Evolutionary conservation across 2,329 filamentous ascomycete genomes (phyloP), one percentile per base, ranked within the genome.

Genomic region (Paracoccidioides brasiliensis): DNA sequence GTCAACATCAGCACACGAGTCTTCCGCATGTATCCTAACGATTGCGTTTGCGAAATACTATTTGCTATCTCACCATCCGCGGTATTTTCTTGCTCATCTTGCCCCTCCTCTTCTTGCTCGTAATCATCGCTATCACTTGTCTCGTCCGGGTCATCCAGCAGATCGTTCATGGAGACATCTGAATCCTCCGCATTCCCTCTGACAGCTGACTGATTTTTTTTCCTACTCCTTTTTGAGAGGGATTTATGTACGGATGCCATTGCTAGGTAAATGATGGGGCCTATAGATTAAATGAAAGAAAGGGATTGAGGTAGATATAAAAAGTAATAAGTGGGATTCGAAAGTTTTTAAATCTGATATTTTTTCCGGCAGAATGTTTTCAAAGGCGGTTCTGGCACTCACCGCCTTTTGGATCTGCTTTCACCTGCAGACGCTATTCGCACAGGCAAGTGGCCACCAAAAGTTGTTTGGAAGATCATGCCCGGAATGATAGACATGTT

Each of bases 1-100:
- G 88, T 93, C 64, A 98, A 78, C 66, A 97, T 90, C 61, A 98
- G 77, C 53, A 97, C 87, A 65, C 90, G 73, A 63, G 73, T 73
- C 59, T 75, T 74, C 33, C 73, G 70, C 68, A 73, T 70, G 52
- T 49, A 60, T 45, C 61, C 56, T 7, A 55, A 45, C 4, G 63
- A 56, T 15, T 60, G 38, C 15, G 54, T 12, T n/a, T 54, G 51
- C 50, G 52, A 45, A 28, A 22, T 22, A 22, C 2, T 22, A 22
- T 32, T 67, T 57, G 64, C 58, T 35, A 58, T 53, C 38, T n/a
- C 22, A 15, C 42, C 43, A 46, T 37, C 32, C 40, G 33, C 38
- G 37, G 37, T 4, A 22, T 30, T n/a, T 5, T 43, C 33, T 22
- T 56, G 35, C 44, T 69, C 65, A 50, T 64, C 61, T 42, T 78